A percentile compares a stretch with the other conserved stretches of the same genome.
Evolutionary conservation across 2,329 filamentous ascomycete species (phyloP).

Genomic region (Cladophialophora bantiana): DNA sequence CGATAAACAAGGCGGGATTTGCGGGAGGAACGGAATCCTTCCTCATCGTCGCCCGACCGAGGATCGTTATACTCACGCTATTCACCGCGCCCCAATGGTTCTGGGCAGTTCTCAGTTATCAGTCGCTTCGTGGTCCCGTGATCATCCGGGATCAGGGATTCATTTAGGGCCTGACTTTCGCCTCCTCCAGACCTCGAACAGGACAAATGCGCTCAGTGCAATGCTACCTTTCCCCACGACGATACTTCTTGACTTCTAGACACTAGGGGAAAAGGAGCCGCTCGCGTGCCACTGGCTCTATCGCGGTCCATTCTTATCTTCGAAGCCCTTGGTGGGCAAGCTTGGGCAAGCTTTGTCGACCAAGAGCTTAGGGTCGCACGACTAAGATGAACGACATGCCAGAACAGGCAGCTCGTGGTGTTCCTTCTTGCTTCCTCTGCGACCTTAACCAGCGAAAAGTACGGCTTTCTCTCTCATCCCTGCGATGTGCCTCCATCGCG

Average conservation of each 20-base stretch:
- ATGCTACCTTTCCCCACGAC: constrained; percentile 32
- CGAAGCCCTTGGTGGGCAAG: not conserved
- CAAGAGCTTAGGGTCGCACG: not conserved
- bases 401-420: constrained; percentile 25
- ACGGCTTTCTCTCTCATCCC: too few relatives aligned
- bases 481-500: not conserved
- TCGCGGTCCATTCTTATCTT: constrained; percentile 22
- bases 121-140: not conserved
- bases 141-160: not conserved
- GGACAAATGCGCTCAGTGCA: not conserved
- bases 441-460: not conserved
- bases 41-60: not conserved
- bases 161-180: not conserved
- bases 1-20: constrained; percentile 4
- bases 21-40: not conserved
- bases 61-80: too few relatives aligned
- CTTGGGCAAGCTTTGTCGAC: constrained; percentile 10
- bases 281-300: not conserved
- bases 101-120: not conserved
- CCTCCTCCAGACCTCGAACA: not conserved
- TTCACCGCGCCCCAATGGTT: not conserved
- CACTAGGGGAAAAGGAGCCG: constrained; percentile 10
- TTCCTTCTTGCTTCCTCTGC: not conserved
- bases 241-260: not conserved
- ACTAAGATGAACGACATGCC: constrained; percentile 12